These are phyloP conservation scores for Aspergillus vadensis DNA, from an alignment of 2,329 filamentous ascomycete species.

Conservation along the genomic window DNA sequence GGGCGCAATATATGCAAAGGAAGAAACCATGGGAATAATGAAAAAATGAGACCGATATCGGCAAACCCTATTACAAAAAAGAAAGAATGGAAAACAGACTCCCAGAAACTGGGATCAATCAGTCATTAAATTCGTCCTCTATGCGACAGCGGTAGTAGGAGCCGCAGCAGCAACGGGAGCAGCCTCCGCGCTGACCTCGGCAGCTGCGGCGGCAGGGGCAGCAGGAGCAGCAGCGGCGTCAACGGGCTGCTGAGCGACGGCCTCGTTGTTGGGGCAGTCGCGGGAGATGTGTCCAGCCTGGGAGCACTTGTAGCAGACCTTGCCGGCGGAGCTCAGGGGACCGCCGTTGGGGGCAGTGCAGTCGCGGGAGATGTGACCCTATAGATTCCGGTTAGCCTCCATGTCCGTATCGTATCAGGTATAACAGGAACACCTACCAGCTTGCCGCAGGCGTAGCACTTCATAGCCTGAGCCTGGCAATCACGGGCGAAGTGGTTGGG, in stretches of 20 bases:
- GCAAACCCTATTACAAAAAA: constrained; percentile 35
- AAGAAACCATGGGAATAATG: constrained; percentile 32
- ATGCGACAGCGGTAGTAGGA: constrained; percentile 49
- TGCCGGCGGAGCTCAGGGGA: constrained; percentile 90
- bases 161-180: constrained; percentile 39
- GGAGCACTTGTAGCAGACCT: constrained; percentile 98
- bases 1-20: constrained; percentile 44
- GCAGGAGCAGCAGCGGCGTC: constrained; percentile 35
- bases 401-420: background rate
- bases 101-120: constrained; percentile 21
- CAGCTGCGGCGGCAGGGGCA: constrained; percentile 35
- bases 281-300: constrained; percentile 95
- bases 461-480: constrained; percentile 98
- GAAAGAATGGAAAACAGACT: constrained; percentile 23
- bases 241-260: constrained; percentile 40
- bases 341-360: constrained; percentile 97
- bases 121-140: constrained; percentile 26
- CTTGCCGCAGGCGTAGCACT: constrained; percentile 97
- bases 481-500: constrained; percentile 98
- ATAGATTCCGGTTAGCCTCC: constrained; percentile 7
- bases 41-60: constrained; percentile 26
- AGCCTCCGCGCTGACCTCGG: constrained; percentile 42
- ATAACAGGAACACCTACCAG: constrained; percentile 50
- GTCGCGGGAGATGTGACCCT: constrained; percentile 87
- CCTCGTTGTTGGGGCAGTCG: constrained; percentile 80